Percentiles rank a stretch among this genome's conserved stretches.
These are phyloP conservation scores for Lachnellula occidentalis DNA, from an alignment of 2,329 filamentous ascomycete species.

Conservation along the genomic window DNA sequence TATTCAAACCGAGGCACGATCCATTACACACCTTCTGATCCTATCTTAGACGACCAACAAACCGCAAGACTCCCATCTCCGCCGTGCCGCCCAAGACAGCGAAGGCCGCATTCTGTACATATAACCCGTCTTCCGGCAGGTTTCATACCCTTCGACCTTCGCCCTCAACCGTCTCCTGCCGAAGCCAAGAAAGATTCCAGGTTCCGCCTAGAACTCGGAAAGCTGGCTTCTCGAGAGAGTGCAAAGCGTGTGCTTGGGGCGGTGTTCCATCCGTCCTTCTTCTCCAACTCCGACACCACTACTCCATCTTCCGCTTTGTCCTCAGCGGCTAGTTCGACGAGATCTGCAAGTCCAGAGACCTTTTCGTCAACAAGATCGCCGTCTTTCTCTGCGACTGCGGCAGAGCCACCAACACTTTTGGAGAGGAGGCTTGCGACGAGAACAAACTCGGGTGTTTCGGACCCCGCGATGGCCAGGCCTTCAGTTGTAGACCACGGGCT, in stretches of 20 bases:
- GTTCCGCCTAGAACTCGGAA: conserved; percentile 33
- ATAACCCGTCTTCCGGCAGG: conserved; percentile 44
- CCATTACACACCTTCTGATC: conserved; percentile 22
- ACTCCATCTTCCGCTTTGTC: conserved; percentile 13
- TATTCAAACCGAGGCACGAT: conserved; percentile 25
- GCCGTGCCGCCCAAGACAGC: conserved; percentile 45
- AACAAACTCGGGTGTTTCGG: conserved; percentile 1
- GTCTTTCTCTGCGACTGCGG: conserved; percentile 17
- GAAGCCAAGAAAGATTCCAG: conserved; percentile 28
- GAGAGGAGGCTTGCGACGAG: conserved; percentile 18
- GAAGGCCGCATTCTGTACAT: conserved; percentile 51
- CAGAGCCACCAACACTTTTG: conserved; percentile 20
- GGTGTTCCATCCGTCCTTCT: conserved; percentile 24
- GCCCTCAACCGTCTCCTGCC: conserved; percentile 24
- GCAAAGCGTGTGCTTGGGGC: conserved; percentile 32
- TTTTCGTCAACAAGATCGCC: conserved; percentile 7
- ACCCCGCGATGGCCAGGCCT: conserved; percentile 18
- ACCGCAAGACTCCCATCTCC: conserved; percentile 31
- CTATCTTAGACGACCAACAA: conserved; percentile 10
- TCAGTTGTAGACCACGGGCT: conserved; percentile 9
- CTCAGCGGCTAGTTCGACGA: conserved; percentile 19
- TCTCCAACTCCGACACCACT: conserved; percentile 9
- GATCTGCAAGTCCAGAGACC: conserved; percentile 21
- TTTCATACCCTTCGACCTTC: conserved; percentile 35
- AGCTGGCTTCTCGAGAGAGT: conserved; percentile 42